phyloP scores from a whole-genome alignment of 2,329 filamentous ascomycete genomes.

The Talaromyces funiculosus region DNA sequence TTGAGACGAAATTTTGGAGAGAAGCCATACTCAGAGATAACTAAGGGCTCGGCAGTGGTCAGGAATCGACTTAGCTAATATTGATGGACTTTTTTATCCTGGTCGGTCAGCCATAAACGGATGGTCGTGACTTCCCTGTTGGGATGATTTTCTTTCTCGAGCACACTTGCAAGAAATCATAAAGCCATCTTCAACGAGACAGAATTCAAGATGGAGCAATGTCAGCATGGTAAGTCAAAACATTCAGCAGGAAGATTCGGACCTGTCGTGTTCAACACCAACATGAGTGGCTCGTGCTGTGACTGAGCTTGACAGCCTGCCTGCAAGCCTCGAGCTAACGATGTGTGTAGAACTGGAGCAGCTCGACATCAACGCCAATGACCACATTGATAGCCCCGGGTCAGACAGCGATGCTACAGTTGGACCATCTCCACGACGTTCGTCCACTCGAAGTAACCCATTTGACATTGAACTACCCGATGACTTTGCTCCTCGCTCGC shows the following conservation, averaged over 20 bases:
- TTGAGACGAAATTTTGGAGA: neutral
- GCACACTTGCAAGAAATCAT: neutral
- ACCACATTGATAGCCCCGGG: neutral
- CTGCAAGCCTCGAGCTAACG: neutral
- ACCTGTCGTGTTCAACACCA: neutral
- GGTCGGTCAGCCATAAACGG: neutral
- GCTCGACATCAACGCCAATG: neutral
- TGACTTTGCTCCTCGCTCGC: constrained; percentile 1
- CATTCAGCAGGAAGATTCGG: neutral
- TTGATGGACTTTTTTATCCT: neutral
- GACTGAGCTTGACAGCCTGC: neutral
- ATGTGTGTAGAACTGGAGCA: neutral
- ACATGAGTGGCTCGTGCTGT: neutral
- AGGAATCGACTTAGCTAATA: neutral
- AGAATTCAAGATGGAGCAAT: neutral
- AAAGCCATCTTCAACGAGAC: neutral
- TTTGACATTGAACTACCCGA: constrained; percentile 7
- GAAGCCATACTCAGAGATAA: neutral
- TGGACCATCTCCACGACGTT: neutral
- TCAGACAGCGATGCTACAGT: neutral
- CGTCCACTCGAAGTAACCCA: constrained; percentile 4
- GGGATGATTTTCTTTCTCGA: neutral
- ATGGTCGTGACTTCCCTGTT: neutral
- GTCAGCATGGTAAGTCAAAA: neutral
- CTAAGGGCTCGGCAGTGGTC: neutral